A percentile compares a stretch with the other conserved stretches of the same genome.
These are phyloP conservation scores for Houttuynia cordata DNA, from an alignment of 164 flowering plant species.

Conservation along the genomic window DNA sequence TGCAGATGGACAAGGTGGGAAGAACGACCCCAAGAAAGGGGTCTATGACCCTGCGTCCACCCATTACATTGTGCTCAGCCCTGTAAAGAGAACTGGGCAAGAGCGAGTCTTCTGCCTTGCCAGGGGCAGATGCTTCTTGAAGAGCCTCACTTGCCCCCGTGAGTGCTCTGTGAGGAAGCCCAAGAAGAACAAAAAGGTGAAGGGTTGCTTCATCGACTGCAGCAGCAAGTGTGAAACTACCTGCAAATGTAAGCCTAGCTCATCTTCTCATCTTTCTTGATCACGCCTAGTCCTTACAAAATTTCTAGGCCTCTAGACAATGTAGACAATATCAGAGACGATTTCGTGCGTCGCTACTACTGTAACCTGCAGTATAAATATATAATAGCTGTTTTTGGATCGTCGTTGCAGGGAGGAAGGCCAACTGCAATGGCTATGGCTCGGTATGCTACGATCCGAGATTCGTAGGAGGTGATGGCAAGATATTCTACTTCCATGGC, in stretches of 20 bases:
- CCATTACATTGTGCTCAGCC: conserved; percentile 16
- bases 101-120: conserved; percentile 30
- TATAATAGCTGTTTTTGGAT: not conserved
- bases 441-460: conserved; percentile 60
- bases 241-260: conserved; percentile 40
- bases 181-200: conserved; percentile 32
- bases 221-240: conserved; percentile 56
- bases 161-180: conserved; percentile 54
- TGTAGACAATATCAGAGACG: too few relatives aligned
- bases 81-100: conserved; percentile 17
- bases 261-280: not conserved
- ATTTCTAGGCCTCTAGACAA: too few relatives aligned
- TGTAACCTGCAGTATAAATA: not conserved
- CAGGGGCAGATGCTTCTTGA: conserved; percentile 18
- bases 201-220: conserved; percentile 51
- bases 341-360: too few relatives aligned
- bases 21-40: not conserved
- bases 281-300: too few relatives aligned
- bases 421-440: conserved; percentile 58
- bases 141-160: conserved; percentile 31
- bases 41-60: conserved; percentile 16
- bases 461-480: conserved; percentile 71
- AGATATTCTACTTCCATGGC: conserved; percentile 74
- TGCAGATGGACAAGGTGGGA: not conserved
- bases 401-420: conserved; percentile 21